These are phyloP conservation scores for Chaetomiaceae sp. DNA, from an alignment of 2,329 filamentous ascomycete genomes.

Conservation along the genomic window DNA sequence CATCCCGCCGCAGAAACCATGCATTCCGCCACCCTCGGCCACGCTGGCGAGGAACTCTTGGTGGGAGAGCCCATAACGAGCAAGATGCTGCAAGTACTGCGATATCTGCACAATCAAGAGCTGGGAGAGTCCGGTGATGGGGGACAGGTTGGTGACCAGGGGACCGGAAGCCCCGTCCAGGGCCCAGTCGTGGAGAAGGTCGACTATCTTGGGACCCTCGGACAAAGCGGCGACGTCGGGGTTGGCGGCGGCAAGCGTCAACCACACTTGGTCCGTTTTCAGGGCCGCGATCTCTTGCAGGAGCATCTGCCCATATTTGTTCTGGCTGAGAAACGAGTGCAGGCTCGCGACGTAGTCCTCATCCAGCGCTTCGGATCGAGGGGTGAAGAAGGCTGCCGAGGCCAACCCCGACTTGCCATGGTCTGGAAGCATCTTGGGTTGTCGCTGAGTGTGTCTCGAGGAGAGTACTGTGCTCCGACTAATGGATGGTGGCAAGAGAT, in stretches of 20 bases:
- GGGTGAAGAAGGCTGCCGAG: constrained; percentile 6
- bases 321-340: constrained; percentile 4
- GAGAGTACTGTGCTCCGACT: too few species aligned
- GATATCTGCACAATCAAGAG: constrained; percentile 1
- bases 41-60: not conserved
- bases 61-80: not conserved
- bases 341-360: constrained; percentile 1
- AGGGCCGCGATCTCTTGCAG: not conserved
- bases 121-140: constrained; percentile 1
- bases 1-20: constrained; percentile 1
- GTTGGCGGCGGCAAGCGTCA: not conserved
- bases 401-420: not conserved
- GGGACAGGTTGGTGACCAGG: not conserved
- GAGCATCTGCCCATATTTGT: constrained; percentile 1
- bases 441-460: too few species aligned
- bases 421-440: not conserved
- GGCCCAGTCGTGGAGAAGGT: constrained; percentile 3
- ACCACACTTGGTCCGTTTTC: not conserved
- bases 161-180: not conserved
- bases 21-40: not conserved
- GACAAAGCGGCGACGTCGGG: not conserved
- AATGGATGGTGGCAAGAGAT: too few species aligned
- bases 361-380: constrained; percentile 1
- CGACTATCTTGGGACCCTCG: not conserved
- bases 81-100: constrained; percentile 6